Percentiles rank a stretch among this genome's conserved stretches.
These are phyloP conservation scores for Fusarium mangiferae DNA, from an alignment of 2,329 filamentous ascomycete genomes.

Conservation along the genomic window DNA sequence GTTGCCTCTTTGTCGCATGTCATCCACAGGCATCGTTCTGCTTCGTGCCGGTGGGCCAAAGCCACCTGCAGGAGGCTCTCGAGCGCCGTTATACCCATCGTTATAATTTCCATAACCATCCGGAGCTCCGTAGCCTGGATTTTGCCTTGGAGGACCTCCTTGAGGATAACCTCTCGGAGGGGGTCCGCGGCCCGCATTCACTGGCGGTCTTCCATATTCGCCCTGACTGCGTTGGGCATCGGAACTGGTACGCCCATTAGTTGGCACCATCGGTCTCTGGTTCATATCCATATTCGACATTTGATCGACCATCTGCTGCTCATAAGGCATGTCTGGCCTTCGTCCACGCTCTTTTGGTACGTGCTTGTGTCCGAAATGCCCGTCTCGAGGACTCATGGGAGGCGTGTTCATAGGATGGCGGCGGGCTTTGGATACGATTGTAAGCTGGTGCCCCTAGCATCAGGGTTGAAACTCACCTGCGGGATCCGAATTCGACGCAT, in stretches of 20 bases:
- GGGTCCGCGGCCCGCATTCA: conserved; percentile 42
- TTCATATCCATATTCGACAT: conserved; percentile 52
- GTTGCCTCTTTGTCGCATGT: conserved; percentile 55
- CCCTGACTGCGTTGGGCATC: conserved; percentile 44
- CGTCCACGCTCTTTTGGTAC: conserved; percentile 33
- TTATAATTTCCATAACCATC: conserved; percentile 44
- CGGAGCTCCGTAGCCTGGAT: conserved; percentile 32
- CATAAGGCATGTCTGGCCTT: conserved; percentile 41
- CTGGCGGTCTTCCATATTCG: conserved; percentile 42
- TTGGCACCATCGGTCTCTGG: conserved; percentile 38
- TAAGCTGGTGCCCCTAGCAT: conserved; percentile 18
- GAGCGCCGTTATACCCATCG: conserved; percentile 43
- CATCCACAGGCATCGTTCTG: conserved; percentile 69
- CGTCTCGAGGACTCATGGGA: conserved; percentile 44
- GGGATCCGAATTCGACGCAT: conserved; percentile 56
- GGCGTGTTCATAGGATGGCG: conserved; percentile 48
- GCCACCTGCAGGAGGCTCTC: conserved; percentile 50
- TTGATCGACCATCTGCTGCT: conserved; percentile 47
- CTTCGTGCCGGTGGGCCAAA: conserved; percentile 67
- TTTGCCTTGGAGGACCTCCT: conserved; percentile 46
- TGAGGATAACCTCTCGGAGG: conserved; percentile 50
- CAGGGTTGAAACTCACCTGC: conserved; percentile 47
- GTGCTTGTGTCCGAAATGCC: conserved; percentile 41
- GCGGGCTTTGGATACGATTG: conserved; percentile 39
- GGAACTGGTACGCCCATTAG: conserved; percentile 36